Evolutionary conservation across 352 stramenopile genomes (phyloP).

Genomic region (Phytophthora fragariaefolia): DNA sequence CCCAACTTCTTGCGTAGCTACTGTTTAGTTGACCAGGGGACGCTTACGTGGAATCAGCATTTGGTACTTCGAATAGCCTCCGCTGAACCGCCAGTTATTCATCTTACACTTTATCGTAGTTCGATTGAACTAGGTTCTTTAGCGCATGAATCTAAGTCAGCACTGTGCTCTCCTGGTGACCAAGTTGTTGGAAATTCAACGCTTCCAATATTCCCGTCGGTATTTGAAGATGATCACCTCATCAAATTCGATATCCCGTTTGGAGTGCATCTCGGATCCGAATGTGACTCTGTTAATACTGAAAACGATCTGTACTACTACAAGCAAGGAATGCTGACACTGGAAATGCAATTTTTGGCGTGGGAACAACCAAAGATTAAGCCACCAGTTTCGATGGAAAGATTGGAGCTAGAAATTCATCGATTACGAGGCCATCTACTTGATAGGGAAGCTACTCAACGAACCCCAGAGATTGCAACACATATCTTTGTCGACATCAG

Average conservation of each 20-base stretch:
- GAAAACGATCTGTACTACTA: slow-evolving; percentile 19
- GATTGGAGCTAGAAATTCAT: slow-evolving; percentile 37
- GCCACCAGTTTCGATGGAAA: not conserved
- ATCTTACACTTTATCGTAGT: slow-evolving; percentile 31
- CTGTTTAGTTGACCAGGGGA: slow-evolving; percentile 6
- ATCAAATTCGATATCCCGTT: slow-evolving; percentile 42
- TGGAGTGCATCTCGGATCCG: not conserved
- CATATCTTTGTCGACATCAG: slow-evolving; percentile 30
- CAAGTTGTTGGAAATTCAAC: slow-evolving; percentile 33
- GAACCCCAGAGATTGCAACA: not conserved
- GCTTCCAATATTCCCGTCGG: slow-evolving; percentile 37
- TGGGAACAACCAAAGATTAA: not conserved
- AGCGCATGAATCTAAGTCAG: not conserved
- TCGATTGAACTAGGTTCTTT: not conserved
- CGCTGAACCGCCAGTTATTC: slow-evolving; percentile 23
- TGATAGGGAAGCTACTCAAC: not conserved
- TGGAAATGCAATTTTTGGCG: slow-evolving; percentile 48
- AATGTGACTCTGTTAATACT: not conserved
- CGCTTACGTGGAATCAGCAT: slow-evolving; percentile 48
- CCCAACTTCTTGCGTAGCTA: slow-evolving; percentile 18
- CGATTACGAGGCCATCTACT: slow-evolving; percentile 17
- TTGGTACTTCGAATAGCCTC: slow-evolving; percentile 26
- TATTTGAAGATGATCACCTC: slow-evolving; percentile 37
- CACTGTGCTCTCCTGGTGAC: not conserved
- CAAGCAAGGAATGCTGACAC: slow-evolving; percentile 33